These are phyloP conservation scores for Gossypium lobatum DNA, from an alignment of 441 rosid genomes.

Conservation along the genomic window DNA sequence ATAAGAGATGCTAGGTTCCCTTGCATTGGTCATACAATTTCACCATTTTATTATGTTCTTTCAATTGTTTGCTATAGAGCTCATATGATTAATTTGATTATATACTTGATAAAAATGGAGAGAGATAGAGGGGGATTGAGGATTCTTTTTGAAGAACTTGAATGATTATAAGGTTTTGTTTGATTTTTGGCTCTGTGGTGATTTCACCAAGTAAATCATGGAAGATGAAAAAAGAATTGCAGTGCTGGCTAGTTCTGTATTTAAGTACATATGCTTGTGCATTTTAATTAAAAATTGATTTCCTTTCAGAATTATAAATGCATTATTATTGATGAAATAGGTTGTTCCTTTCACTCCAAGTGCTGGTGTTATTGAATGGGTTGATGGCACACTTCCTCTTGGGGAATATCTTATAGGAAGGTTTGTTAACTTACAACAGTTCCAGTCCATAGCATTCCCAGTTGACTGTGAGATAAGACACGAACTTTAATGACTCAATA, in stretches of 20 bases:
- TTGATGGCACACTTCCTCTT: constrained; percentile 92
- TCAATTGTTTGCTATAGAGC: not conserved
- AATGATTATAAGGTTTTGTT: not conserved
- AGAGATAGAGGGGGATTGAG: not conserved
- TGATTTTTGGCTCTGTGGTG: not conserved
- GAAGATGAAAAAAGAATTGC: not conserved
- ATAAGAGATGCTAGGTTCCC: not conserved
- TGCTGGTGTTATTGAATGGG: constrained; percentile 99
- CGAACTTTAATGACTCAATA: constrained; percentile 9
- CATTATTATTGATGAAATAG: constrained; percentile 36
- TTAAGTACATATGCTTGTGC: not conserved
- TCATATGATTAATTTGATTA: not conserved
- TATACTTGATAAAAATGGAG: not conserved
- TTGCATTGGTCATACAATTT: not conserved
- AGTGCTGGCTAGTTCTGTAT: not conserved
- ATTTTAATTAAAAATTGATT: not conserved
- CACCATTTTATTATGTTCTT: not conserved
- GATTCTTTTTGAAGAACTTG: constrained; percentile 1
- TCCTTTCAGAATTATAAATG: constrained; percentile 3
- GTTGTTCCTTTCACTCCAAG: constrained; percentile 98
- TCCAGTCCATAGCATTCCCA: not conserved
- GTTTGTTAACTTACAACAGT: constrained; percentile 32
- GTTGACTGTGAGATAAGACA: constrained; percentile 13
- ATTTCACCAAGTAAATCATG: not conserved
- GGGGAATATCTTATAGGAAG: constrained; percentile 96